Conservation (phyloP, 768 basidiomycete genomes). For the Amanita jacksonii region DNA sequence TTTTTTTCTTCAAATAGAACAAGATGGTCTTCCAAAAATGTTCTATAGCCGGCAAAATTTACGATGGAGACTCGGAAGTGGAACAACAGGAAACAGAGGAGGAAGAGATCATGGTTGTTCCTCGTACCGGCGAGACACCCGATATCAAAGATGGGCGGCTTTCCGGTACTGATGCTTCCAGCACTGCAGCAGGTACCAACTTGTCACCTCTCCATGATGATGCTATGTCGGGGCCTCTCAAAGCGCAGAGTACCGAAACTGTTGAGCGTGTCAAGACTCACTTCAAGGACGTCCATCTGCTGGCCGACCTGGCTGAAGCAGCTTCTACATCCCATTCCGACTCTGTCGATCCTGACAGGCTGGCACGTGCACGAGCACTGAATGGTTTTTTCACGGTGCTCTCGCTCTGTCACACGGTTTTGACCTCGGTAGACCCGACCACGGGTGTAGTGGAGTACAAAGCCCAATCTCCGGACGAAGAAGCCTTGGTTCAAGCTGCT, state of each 20-base stretch:
- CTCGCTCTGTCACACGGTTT: slow-evolving; percentile 89
- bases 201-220: slow-evolving; percentile 6
- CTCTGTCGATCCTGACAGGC: slow-evolving; percentile 33
- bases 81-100: slow-evolving; percentile 22
- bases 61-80: slow-evolving; percentile 52
- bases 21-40: slow-evolving; percentile 91
- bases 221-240: slow-evolving; percentile 1
- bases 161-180: slow-evolving; percentile 1
- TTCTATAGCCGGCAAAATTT: slow-evolving; percentile 74
- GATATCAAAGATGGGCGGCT: neutral
- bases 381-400: slow-evolving; percentile 89
- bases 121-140: slow-evolving; percentile 7
- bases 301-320: slow-evolving; percentile 53
- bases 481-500: slow-evolving; percentile 94
- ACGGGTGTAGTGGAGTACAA: slow-evolving; percentile 82
- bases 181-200: slow-evolving; percentile 1
- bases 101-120: slow-evolving; percentile 11
- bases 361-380: slow-evolving; percentile 55
- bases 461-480: slow-evolving; percentile 94
- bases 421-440: slow-evolving; percentile 57
- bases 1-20: too few species aligned
- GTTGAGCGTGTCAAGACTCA: slow-evolving; percentile 15
- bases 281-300: slow-evolving; percentile 51
- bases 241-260: slow-evolving; percentile 9
- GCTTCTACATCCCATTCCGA: slow-evolving; percentile 23